Conservation (phyloP, 1,284 basidiomycete species). For the Rhodotorula sp. region DNA sequence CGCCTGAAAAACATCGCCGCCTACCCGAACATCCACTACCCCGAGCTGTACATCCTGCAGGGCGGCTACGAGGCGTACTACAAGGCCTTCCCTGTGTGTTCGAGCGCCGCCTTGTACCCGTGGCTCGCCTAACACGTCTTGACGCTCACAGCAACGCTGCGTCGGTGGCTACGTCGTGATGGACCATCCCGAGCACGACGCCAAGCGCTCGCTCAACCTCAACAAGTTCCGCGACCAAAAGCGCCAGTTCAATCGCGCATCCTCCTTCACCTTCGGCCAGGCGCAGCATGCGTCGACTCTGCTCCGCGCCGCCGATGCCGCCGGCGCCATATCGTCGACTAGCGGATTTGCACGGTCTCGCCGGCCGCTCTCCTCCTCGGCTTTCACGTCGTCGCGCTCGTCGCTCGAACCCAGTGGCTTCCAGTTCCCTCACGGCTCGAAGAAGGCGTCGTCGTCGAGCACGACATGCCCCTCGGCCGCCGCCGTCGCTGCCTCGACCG, state of each 20-base stretch:
- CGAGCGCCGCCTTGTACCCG: neutral
- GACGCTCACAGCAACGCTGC: slow-evolving; percentile 59
- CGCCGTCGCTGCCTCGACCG: slow-evolving; percentile 2
- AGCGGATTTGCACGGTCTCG: neutral
- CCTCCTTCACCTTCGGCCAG: slow-evolving; percentile 39
- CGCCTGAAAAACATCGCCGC: slow-evolving; percentile 78
- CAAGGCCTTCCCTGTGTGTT: slow-evolving; percentile 58
- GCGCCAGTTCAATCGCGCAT: slow-evolving; percentile 39
- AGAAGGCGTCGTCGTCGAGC: neutral
- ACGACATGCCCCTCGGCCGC: neutral
- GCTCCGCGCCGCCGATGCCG: slow-evolving; percentile 12
- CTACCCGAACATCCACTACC: slow-evolving; percentile 92
- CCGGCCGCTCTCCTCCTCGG: neutral
- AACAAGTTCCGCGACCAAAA: slow-evolving; percentile 84
- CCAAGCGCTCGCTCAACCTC: slow-evolving; percentile 76
- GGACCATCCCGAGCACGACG: slow-evolving; percentile 84
- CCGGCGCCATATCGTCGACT: neutral
- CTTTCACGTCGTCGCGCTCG: slow-evolving; percentile 1
- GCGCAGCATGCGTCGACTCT: slow-evolving; percentile 32
- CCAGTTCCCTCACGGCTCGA: slow-evolving; percentile 22
- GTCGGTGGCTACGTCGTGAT: slow-evolving; percentile 81
- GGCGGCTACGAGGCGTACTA: slow-evolving; percentile 92
- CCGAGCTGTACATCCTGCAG: slow-evolving; percentile 94
- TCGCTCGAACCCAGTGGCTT: slow-evolving; percentile 29
- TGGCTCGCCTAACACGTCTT: neutral